Conservation (phyloP, 108 stramenopile genomes). For the Epipyxis sp. region DNA sequence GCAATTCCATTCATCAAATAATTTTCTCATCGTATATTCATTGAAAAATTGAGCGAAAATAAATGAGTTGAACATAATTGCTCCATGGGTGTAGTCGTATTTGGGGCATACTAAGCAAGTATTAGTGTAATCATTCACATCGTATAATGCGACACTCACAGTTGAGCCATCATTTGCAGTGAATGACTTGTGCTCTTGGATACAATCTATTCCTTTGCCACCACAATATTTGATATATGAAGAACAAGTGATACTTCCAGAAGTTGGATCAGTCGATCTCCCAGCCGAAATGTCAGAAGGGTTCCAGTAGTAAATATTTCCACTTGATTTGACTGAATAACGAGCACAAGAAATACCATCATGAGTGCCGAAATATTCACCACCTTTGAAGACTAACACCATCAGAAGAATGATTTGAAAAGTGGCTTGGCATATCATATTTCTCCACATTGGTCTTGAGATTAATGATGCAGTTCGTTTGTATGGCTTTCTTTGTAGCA, state of each 20-base stretch:
- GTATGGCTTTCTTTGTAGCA: constrained; percentile 47
- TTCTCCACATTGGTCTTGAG: constrained; percentile 45
- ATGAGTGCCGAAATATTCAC: neutral
- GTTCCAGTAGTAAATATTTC: neutral
- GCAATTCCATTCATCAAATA: constrained; percentile 56
- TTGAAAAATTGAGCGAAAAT: constrained; percentile 88
- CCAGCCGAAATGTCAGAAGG: neutral
- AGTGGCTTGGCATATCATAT: constrained; percentile 39
- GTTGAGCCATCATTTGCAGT: neutral
- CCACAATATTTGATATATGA: constrained; percentile 26
- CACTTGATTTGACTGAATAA: neutral
- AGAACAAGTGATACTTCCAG: constrained; percentile 2
- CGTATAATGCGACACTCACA: neutral
- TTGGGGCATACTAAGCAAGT: neutral
- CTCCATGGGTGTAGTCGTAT: constrained; percentile 61
- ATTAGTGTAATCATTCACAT: constrained; percentile 13
- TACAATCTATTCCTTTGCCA: constrained; percentile 29
- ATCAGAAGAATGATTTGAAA: constrained; percentile 47
- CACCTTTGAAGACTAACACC: constrained; percentile 1
- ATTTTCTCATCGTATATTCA: constrained; percentile 72
- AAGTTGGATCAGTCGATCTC: neutral
- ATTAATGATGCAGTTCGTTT: constrained; percentile 48
- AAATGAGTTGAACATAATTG: constrained; percentile 92
- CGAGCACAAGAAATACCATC: neutral
- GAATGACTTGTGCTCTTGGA: neutral